These are phyloP conservation scores for Crithidia fasciculata DNA, from an alignment of 208 protist genomes.

Conservation along the genomic window DNA sequence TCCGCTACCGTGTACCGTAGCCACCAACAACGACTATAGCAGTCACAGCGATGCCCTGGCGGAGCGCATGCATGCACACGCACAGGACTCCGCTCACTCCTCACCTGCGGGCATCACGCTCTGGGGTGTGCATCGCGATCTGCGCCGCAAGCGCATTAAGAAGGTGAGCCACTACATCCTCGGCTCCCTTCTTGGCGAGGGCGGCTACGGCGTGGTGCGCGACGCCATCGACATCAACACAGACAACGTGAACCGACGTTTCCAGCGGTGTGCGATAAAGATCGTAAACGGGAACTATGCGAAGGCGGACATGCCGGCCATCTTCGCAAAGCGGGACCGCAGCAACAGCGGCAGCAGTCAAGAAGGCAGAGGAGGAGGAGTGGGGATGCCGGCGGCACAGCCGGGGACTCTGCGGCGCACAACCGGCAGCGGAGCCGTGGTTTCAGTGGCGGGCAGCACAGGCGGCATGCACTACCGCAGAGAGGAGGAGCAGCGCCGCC, in stretches of 20 bases:
- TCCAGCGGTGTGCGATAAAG: slow-evolving; percentile 63
- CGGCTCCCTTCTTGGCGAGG: slow-evolving; percentile 80
- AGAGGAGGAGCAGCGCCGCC: slow-evolving; percentile 26
- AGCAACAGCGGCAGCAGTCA: slow-evolving; percentile 7
- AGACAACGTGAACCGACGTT: slow-evolving; percentile 40
- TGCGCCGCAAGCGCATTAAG: slow-evolving; percentile 83
- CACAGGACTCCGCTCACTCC: slow-evolving; percentile 17
- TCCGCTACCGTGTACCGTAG: no score
- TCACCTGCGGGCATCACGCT: slow-evolving; percentile 55
- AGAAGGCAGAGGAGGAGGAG: not conserved
- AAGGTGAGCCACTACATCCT: slow-evolving; percentile 85
- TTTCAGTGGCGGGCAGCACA: no score
- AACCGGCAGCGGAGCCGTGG: not conserved
- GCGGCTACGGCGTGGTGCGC: slow-evolving; percentile 73
- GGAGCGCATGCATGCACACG: not conserved
- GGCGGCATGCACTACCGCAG: slow-evolving; percentile 22
- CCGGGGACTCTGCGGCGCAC: slow-evolving; percentile 18
- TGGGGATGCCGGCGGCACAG: not conserved
- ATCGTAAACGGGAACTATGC: slow-evolving; percentile 28
- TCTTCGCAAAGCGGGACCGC: slow-evolving; percentile 5
- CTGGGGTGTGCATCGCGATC: slow-evolving; percentile 38
- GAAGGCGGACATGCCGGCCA: slow-evolving; percentile 4
- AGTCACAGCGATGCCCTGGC: not conserved
- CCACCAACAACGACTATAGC: slow-evolving; percentile 2
- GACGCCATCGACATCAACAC: slow-evolving; percentile 75